A percentile compares a stretch with the other conserved stretches of the same genome.
phyloP scores from a whole-genome alignment of 306 rosid species.

The Dicorynia guianensis region DNA sequence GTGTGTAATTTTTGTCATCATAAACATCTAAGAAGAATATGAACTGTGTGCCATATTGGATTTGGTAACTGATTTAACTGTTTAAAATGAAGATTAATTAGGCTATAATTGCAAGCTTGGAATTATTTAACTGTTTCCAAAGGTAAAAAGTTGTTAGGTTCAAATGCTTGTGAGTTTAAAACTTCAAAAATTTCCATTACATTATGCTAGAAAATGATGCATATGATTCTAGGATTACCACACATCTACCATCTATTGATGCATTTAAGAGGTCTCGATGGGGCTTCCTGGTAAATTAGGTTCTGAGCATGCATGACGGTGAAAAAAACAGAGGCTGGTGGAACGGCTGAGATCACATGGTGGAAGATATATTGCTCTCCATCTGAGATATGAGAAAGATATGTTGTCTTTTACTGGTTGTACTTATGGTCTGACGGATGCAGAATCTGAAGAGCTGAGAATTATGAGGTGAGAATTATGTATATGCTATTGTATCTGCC shows the following conservation, averaged over 20 bases:
- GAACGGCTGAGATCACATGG: conserved; percentile 86
- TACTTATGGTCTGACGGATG: conserved; percentile 76
- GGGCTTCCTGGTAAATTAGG: conserved; percentile 92
- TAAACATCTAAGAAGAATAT: not conserved
- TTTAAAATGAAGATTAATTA: conserved; percentile 24
- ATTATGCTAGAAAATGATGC: conserved; percentile 48
- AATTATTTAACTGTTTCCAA: conserved; percentile 31
- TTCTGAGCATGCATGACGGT: conserved; percentile 95
- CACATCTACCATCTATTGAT: conserved; percentile 50
- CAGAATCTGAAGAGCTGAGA: conserved; percentile 87
- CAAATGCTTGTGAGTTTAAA: conserved; percentile 27
- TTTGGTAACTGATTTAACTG: conserved; percentile 30
- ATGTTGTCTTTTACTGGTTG: conserved; percentile 96
- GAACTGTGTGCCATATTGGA: conserved; percentile 4
- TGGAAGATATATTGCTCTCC: conserved; percentile 90
- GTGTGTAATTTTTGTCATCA: conserved; percentile 13
- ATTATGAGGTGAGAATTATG: conserved; percentile 74
- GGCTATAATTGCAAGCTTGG: conserved; percentile 4
- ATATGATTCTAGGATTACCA: conserved; percentile 47
- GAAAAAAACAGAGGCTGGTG: conserved; percentile 96
- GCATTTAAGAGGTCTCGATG: conserved; percentile 92
- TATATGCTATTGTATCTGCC: conserved; percentile 23
- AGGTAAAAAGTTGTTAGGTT: conserved; percentile 26
- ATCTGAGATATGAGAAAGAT: conserved; percentile 94
- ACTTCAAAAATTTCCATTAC: conserved; percentile 32